Evolutionary conservation across 2,329 filamentous ascomycete genomes (phyloP).

Genomic region (Clarireedia paspali): DNA sequence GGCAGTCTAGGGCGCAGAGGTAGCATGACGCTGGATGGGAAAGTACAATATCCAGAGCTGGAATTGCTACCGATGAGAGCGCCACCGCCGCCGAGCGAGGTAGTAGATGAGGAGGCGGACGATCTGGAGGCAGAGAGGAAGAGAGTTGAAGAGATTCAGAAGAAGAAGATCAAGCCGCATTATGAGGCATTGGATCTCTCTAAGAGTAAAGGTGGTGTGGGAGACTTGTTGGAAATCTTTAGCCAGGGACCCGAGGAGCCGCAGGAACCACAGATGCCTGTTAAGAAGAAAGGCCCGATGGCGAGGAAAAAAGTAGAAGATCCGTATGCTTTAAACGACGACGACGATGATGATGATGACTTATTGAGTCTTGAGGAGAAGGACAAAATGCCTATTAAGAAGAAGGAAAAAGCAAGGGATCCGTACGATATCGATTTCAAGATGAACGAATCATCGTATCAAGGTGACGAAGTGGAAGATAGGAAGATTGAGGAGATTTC

Average conservation of each 20-base stretch:
- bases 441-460: constrained; percentile 3
- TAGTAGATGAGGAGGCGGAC: constrained; percentile 10
- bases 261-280: background rate
- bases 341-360: constrained; percentile 7
- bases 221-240: constrained; percentile 10
- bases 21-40: constrained; percentile 18
- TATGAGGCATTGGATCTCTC: background rate
- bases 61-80: constrained; percentile 21
- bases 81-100: constrained; percentile 10
- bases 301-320: constrained; percentile 1
- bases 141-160: constrained; percentile 10
- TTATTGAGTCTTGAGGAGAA: background rate
- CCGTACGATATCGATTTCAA: background rate
- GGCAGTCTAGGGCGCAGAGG: constrained; percentile 18
- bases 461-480: background rate
- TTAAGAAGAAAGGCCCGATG: constrained; percentile 3
- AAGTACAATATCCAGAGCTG: constrained; percentile 25
- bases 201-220: background rate
- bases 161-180: constrained; percentile 1
- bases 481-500: background rate
- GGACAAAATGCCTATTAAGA: background rate
- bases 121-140: constrained; percentile 8
- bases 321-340: constrained; percentile 3
- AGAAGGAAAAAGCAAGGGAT: constrained; percentile 4
- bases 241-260: constrained; percentile 6